Conservation (phyloP, 2,329 filamentous ascomycete species). For the Hymenoscyphus fraxineus region DNA sequence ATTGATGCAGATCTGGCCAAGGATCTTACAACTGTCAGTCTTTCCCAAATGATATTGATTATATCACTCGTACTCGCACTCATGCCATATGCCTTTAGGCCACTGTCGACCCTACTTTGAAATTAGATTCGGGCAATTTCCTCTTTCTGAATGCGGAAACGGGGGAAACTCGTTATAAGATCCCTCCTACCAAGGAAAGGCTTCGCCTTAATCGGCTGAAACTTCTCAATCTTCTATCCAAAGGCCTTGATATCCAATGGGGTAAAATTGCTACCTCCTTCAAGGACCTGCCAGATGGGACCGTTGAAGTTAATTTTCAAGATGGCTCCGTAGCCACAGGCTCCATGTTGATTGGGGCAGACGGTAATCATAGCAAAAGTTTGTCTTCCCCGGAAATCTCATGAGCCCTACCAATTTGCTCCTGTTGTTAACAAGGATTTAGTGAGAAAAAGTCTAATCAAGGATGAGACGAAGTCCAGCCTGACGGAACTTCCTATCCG, state of each 20-base stretch:
- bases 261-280: neutral
- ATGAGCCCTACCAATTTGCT: neutral
- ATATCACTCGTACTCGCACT: neutral
- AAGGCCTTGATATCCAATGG: constrained; percentile 5
- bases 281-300: constrained; percentile 1
- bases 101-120: neutral
- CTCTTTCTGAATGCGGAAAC: constrained; percentile 7
- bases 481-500: constrained; percentile 1
- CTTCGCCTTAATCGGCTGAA: constrained; percentile 2
- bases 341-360: constrained; percentile 3
- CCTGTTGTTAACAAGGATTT: neutral
- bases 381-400: neutral
- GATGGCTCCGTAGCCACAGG: neutral
- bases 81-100: neutral
- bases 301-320: neutral
- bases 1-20: neutral
- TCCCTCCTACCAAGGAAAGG: constrained; percentile 4
- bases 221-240: constrained; percentile 1
- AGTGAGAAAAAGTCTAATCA: constrained; percentile 1
- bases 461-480: neutral
- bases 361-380: constrained; percentile 5
- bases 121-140: constrained; percentile 1
- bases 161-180: constrained; percentile 3
- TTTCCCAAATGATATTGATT: neutral
- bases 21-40: constrained; percentile 4